Percentiles rank a stretch among this genome's conserved stretches.
Evolutionary conservation across 2,329 filamentous ascomycete species (phyloP).

Genomic region (Dissoconium aciculare): DNA sequence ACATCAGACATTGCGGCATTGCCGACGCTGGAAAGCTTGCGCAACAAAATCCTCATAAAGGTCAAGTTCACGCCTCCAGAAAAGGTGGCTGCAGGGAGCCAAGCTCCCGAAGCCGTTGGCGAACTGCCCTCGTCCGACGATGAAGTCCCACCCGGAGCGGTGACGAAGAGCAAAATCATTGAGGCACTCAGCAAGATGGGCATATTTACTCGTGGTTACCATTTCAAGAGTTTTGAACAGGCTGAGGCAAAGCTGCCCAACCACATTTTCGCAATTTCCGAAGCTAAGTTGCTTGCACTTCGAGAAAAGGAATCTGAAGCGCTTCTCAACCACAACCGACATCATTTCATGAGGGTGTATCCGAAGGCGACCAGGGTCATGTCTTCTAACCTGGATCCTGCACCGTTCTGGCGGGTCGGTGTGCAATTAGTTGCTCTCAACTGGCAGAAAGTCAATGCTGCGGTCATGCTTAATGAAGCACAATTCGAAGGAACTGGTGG

Average conservation of each 20-base stretch:
- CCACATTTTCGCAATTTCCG: constrained; percentile 51
- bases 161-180: constrained; percentile 47
- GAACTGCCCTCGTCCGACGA: constrained; percentile 19
- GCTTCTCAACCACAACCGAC: constrained; percentile 68
- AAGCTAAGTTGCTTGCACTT: constrained; percentile 51
- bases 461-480: constrained; percentile 90
- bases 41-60: constrained; percentile 55
- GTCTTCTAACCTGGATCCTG: constrained; percentile 77
- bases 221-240: constrained; percentile 58
- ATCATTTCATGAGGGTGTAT: constrained; percentile 75
- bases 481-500: constrained; percentile 74
- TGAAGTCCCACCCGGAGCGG: constrained; percentile 24
- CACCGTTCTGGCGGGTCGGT: constrained; percentile 72
- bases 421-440: constrained; percentile 76
- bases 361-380: constrained; percentile 67
- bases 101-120: constrained; percentile 6
- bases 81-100: constrained; percentile 10
- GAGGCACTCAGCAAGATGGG: constrained; percentile 58
- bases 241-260: constrained; percentile 42
- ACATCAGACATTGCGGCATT: constrained; percentile 46
- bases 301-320: constrained; percentile 39
- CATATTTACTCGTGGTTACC: constrained; percentile 74
- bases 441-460: constrained; percentile 82
- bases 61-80: constrained; percentile 34
- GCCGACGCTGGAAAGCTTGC: constrained; percentile 49